These are phyloP conservation scores for Phytophthora sp. DNA, from an alignment of 352 stramenopile species.

Conservation along the genomic window DNA sequence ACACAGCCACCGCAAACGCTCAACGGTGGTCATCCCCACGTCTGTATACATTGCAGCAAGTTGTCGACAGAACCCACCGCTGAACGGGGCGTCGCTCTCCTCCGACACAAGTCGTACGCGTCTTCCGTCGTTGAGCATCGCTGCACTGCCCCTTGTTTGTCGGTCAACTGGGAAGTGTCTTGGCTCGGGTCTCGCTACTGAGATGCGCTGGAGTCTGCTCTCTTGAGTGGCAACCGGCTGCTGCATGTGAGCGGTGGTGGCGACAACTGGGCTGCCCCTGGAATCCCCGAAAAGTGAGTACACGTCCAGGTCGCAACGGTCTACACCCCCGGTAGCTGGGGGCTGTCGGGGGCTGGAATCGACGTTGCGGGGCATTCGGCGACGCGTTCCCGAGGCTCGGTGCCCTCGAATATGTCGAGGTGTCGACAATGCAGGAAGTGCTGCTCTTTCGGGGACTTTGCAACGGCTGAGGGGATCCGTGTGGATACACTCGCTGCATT, in stretches of 20 bases:
- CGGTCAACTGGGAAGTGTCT: neutral
- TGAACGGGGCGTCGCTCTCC: conserved; percentile 20
- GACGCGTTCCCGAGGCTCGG: neutral
- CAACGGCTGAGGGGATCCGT: conserved; percentile 4
- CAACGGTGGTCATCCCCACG: conserved; percentile 40
- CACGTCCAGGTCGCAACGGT: conserved; percentile 14
- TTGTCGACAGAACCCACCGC: conserved; percentile 18
- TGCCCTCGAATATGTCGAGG: conserved; percentile 8
- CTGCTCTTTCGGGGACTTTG: conserved; percentile 3
- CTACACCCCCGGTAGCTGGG: neutral
- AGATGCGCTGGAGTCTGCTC: conserved; percentile 10
- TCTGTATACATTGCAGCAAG: conserved; percentile 41
- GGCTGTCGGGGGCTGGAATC: neutral
- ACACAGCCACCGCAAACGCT: conserved; percentile 41
- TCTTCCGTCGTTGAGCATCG: neutral
- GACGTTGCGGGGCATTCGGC: neutral
- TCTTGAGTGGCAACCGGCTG: neutral
- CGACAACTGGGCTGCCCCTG: neutral
- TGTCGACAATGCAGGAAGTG: conserved; percentile 23
- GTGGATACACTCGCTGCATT: conserved; percentile 16
- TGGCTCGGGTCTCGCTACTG: conserved; percentile 3
- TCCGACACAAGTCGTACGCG: conserved; percentile 1
- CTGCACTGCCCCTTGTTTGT: neutral
- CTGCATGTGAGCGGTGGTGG: conserved; percentile 1
- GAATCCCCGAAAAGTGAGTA: conserved; percentile 15